Percentiles rank a stretch among this genome's conserved stretches.
Evolutionary conservation across 2,329 filamentous ascomycete species (phyloP).

Genomic region (Apiospora sp.): DNA sequence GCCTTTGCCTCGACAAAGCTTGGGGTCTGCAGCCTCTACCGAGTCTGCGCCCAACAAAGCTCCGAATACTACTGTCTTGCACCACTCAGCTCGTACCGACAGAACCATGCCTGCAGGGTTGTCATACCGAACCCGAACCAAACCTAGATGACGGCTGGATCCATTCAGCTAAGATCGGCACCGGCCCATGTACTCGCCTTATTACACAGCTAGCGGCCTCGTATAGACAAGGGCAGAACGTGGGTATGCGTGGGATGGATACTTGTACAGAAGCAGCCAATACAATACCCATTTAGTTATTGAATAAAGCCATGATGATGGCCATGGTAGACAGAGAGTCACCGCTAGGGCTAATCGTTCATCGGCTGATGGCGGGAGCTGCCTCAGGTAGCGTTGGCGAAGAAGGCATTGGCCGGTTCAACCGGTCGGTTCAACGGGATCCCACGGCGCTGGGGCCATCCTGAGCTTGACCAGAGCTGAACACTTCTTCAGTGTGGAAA

Average conservation of each 20-base stretch:
- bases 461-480: background rate
- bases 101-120: background rate
- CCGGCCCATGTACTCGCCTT: background rate
- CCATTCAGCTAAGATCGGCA: constrained; percentile 14
- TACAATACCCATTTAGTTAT: background rate
- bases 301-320: background rate
- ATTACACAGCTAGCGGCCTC: background rate
- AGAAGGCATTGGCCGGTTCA: background rate
- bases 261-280: background rate
- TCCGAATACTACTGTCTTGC: background rate
- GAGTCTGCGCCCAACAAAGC: background rate
- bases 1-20: background rate
- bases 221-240: constrained; percentile 3
- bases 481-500: background rate
- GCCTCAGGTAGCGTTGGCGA: background rate
- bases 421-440: background rate
- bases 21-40: background rate
- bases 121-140: constrained; percentile 1
- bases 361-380: background rate
- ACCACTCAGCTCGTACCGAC: background rate
- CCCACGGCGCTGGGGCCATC: background rate
- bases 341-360: background rate
- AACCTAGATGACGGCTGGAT: background rate
- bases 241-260: background rate
- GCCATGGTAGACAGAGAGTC: background rate